Percentiles rank a stretch among this genome's conserved stretches.
Evolutionary conservation across 805 yeast species (phyloP).

Genomic region (Candida oleophila): DNA sequence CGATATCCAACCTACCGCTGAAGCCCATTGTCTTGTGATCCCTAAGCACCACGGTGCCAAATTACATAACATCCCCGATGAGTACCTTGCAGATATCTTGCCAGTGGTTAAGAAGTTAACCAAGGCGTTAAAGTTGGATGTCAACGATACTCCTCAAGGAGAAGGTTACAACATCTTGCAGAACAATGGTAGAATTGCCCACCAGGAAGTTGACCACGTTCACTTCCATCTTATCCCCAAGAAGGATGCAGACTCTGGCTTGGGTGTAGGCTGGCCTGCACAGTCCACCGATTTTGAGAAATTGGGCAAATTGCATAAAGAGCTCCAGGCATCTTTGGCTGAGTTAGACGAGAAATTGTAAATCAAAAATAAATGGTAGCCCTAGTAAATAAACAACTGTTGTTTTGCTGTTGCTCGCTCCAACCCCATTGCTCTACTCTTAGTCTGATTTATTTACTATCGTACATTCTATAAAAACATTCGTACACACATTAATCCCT

Average conservation of each 20-base stretch:
- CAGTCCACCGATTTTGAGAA: constrained; percentile 72
- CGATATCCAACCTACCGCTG: constrained; percentile 90
- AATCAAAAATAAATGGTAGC: neutral
- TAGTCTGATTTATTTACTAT: neutral
- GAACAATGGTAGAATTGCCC: constrained; percentile 94
- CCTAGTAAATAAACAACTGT: no score
- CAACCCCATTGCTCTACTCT: neutral
- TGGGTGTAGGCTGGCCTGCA: constrained; percentile 94
- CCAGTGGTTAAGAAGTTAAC: constrained; percentile 89
- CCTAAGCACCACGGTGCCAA: constrained; percentile 95
- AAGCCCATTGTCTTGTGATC: constrained; percentile 85
- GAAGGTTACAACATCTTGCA: constrained; percentile 85
- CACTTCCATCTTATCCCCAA: constrained; percentile 97
- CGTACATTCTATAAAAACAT: neutral
- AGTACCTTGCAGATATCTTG: constrained; percentile 76
- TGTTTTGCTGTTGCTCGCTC: no score
- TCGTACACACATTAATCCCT: neutral
- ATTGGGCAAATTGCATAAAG: constrained; percentile 64
- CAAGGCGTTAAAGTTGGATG: constrained; percentile 62
- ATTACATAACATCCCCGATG: constrained; percentile 91
- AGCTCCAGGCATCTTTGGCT: constrained; percentile 32
- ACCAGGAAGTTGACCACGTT: constrained; percentile 93
- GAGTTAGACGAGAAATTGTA: constrained; percentile 14
- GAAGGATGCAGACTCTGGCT: constrained; percentile 67
- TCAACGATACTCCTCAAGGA: constrained; percentile 61